Conservation (phyloP, 1,139 yeast genomes). For the Suhomyces taliae region DNA sequence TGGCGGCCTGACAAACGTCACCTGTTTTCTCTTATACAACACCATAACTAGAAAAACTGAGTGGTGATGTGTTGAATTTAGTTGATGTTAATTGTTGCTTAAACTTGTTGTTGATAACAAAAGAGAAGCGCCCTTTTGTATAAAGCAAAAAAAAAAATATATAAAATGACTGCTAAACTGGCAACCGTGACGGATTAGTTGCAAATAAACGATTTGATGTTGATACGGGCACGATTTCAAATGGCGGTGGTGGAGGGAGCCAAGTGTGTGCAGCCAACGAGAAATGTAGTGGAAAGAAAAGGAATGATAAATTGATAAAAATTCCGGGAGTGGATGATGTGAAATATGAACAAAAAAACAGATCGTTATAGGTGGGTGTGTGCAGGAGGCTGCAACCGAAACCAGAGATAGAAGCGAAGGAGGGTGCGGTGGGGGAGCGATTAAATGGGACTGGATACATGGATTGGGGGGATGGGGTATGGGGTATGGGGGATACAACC, state of each 20-base stretch:
- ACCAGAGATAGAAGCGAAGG: neutral
- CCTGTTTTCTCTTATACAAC: slow-evolving; percentile 70
- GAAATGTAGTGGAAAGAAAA: neutral
- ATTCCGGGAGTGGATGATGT: neutral
- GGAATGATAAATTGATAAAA: neutral
- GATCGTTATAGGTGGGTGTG: neutral
- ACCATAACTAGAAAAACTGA: slow-evolving; percentile 42
- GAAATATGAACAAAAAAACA: neutral
- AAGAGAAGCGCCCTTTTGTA: too few species aligned
- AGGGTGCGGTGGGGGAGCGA: neutral
- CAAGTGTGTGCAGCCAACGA: neutral
- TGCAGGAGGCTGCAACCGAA: neutral
- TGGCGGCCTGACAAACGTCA: slow-evolving; percentile 56
- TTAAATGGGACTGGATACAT: too few species aligned
- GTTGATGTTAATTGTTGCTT: neutral
- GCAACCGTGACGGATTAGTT: too few species aligned
- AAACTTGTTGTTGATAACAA: too few species aligned
- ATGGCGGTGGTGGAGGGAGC: too few species aligned
- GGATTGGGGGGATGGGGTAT: neutral
- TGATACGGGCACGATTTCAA: too few species aligned
- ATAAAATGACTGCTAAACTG: too few species aligned
- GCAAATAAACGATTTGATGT: too few species aligned
- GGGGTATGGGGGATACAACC: too few species aligned
- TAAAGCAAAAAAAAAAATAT: too few species aligned
- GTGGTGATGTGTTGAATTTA: neutral